Conservation (phyloP, 305 asterid species). For the Fraxinus greggii region DNA sequence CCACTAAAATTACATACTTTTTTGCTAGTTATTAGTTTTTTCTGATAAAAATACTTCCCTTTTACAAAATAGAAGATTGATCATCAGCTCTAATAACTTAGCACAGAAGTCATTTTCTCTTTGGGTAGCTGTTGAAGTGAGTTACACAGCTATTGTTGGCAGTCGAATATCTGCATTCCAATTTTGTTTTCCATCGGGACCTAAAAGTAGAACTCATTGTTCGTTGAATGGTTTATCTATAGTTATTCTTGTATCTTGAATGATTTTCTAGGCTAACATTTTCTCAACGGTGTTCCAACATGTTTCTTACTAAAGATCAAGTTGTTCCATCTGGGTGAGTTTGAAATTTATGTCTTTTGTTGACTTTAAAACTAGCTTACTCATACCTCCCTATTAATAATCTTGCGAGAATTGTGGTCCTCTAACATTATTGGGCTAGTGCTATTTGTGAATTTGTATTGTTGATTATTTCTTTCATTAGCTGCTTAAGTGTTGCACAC, state of each 20-base stretch:
- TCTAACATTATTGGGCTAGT: too few relatives aligned
- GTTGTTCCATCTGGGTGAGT: conserved; percentile 85
- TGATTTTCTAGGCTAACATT: conserved; percentile 18
- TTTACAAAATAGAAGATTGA: neutral
- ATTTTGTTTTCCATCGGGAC: conserved; percentile 95
- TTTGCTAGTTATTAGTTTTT: neutral
- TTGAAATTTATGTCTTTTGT: conserved; percentile 16
- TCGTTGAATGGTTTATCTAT: conserved; percentile 13
- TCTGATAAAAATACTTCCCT: neutral
- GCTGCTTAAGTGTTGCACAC: too few relatives aligned
- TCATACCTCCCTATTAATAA: conserved; percentile 19
- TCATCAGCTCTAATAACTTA: neutral
- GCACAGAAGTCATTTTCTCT: neutral
- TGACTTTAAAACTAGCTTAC: conserved; percentile 15
- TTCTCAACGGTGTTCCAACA: conserved; percentile 83
- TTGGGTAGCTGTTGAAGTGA: conserved; percentile 43
- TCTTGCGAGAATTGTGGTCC: too few relatives aligned
- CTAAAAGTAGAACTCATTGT: conserved; percentile 54
- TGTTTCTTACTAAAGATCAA: conserved; percentile 89
- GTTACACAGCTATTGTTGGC: too few relatives aligned
- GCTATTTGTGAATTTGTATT: too few relatives aligned
- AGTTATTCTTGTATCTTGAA: conserved; percentile 10
- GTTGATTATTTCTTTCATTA: too few relatives aligned
- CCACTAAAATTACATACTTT: neutral
- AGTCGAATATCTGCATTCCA: conserved; percentile 84